phyloP scores from a whole-genome alignment of 768 basidiomycete species.

The Mycena haematopus region DNA sequence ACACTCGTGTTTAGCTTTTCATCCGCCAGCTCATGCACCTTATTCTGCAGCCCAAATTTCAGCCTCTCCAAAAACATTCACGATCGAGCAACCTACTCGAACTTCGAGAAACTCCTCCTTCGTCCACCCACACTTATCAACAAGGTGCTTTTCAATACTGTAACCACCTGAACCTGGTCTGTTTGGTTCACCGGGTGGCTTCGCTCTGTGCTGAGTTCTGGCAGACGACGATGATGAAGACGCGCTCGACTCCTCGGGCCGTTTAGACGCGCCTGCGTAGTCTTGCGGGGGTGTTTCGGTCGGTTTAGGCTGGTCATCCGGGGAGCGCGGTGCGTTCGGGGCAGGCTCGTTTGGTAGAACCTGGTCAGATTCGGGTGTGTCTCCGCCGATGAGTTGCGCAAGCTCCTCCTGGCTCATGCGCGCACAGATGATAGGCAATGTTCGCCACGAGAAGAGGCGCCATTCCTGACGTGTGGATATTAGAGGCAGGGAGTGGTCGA shows the following conservation, averaged over 20 bases:
- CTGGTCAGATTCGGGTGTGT: neutral
- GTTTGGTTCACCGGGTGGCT: constrained; percentile 6
- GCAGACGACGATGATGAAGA: no score
- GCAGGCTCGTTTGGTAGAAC: neutral
- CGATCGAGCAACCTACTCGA: neutral
- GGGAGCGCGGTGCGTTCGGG: no score
- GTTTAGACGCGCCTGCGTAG: neutral
- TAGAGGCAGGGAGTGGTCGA: neutral
- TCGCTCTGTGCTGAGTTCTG: neutral
- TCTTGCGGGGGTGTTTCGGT: no score
- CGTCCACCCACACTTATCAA: neutral
- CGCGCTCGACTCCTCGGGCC: neutral
- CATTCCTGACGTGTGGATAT: neutral
- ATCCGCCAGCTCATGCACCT: neutral
- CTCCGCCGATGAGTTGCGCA: neutral
- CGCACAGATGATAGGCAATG: neutral
- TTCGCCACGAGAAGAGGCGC: neutral
- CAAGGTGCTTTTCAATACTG: neutral
- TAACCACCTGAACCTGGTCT: constrained; percentile 4
- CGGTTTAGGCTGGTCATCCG: neutral
- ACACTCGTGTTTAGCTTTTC: neutral
- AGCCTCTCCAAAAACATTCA: neutral
- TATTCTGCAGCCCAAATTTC: neutral
- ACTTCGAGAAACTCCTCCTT: neutral
- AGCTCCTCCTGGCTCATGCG: neutral